Percentiles rank a stretch among this genome's conserved stretches.
phyloP scores from a whole-genome alignment of 2,329 filamentous ascomycete genomes.

The Gliomastix tumulicola region DNA sequence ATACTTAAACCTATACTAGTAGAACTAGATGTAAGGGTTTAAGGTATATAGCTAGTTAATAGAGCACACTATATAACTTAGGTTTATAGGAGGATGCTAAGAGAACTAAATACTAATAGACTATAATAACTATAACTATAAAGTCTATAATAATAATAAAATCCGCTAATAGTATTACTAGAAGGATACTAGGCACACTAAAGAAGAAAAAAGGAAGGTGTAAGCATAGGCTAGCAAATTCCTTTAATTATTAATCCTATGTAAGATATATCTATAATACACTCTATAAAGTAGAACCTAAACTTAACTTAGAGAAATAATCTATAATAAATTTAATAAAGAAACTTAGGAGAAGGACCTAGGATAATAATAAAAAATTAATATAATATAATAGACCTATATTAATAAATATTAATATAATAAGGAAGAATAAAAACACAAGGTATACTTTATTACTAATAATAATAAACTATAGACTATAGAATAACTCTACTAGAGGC shows the following conservation, averaged over 20 bases:
- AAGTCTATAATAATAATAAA: background rate
- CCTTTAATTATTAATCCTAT: background rate
- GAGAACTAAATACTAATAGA: too few relatives aligned
- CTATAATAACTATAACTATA: too few relatives aligned
- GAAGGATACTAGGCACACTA: too few relatives aligned
- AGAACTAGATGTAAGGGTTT: too few relatives aligned
- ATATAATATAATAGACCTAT: background rate
- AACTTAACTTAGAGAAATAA: background rate
- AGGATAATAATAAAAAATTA: too few relatives aligned
- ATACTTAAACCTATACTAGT: too few relatives aligned
- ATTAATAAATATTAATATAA: background rate
- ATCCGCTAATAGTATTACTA: too few relatives aligned
- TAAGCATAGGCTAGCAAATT: background rate
- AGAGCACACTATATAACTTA: too few relatives aligned
- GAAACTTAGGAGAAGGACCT: background rate
- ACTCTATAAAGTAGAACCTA: background rate
- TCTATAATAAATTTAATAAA: background rate
- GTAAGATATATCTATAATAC: background rate
- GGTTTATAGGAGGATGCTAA: too few relatives aligned
- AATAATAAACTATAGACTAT: background rate
- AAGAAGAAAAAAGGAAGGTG: background rate
- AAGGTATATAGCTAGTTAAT: too few relatives aligned
- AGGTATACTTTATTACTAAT: background rate
- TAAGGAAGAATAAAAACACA: background rate
- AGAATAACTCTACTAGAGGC: background rate